These are phyloP conservation scores for Penstemon newberryi DNA, from an alignment of 257 asterid genomes.

Conservation along the genomic window DNA sequence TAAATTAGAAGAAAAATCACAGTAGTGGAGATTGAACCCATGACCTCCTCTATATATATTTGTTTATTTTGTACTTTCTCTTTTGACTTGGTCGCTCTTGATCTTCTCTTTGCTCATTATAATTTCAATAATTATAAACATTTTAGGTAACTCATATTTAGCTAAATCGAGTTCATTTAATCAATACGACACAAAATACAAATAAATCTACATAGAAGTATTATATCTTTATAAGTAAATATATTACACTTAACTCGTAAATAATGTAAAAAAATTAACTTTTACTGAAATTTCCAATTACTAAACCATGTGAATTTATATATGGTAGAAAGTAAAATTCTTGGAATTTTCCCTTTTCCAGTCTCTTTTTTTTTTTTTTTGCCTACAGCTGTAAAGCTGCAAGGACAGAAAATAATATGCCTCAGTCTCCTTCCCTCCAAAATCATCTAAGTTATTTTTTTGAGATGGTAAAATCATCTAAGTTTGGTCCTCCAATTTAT, in stretches of 20 bases:
- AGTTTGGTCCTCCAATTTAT: slow-evolving; percentile 22
- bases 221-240: too few relatives aligned
- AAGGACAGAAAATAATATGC: slow-evolving; percentile 36
- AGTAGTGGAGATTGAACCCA: too few relatives aligned
- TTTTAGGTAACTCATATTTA: not conserved
- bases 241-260: too few relatives aligned
- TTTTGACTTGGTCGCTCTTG: slow-evolving; percentile 26
- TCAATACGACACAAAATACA: too few relatives aligned
- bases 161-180: not conserved
- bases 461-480: not conserved
- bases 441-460: too few relatives aligned
- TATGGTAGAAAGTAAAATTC: not conserved
- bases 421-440: not conserved
- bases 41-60: slow-evolving; percentile 7
- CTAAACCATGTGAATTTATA: slow-evolving; percentile 10
- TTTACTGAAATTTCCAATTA: not conserved
- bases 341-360: not conserved
- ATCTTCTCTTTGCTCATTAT: not conserved
- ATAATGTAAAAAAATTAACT: not conserved
- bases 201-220: too few relatives aligned
- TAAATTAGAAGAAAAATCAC: too few relatives aligned
- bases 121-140: not conserved
- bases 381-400: slow-evolving; percentile 54
- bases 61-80: slow-evolving; percentile 4
- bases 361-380: not conserved